A percentile compares a stretch with the other conserved stretches of the same genome.
phyloP scores from a whole-genome alignment of 805 yeast genomes.

The Metschnikowia anglica region DNA sequence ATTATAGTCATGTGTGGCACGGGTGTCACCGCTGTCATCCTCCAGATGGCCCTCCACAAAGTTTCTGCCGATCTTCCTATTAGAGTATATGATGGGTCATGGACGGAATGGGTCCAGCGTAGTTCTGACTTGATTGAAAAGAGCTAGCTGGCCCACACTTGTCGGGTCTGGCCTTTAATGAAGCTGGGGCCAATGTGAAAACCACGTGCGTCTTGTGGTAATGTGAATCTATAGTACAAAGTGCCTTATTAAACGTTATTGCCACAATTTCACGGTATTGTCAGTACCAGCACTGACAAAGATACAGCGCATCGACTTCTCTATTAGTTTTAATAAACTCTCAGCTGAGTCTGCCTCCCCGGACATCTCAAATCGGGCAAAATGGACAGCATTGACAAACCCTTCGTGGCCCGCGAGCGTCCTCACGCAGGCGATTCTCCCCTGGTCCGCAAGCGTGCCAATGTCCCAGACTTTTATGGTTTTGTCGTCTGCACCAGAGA shows the following conservation, averaged over 20 bases:
- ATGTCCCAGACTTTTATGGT: constrained; percentile 75
- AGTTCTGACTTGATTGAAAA: constrained; percentile 61
- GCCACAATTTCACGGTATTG: constrained; percentile 56
- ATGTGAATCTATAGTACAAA: neutral
- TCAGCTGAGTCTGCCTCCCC: constrained; percentile 16
- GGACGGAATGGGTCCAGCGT: constrained; percentile 85
- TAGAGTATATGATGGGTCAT: constrained; percentile 70
- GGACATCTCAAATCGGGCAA: constrained; percentile 45
- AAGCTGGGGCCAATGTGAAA: neutral
- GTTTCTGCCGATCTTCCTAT: constrained; percentile 38
- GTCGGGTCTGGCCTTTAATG: too few species aligned
- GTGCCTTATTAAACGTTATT: constrained; percentile 17
- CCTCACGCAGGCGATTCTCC: constrained; percentile 45
- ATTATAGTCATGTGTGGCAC: constrained; percentile 92
- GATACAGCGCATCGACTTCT: constrained; percentile 57
- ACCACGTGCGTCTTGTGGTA: neutral
- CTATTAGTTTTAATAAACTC: constrained; percentile 22
- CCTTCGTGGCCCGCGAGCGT: constrained; percentile 68
- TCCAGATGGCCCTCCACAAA: constrained; percentile 63
- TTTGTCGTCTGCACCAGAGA: constrained; percentile 79
- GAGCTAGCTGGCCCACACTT: constrained; percentile 3
- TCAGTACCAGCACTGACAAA: constrained; percentile 67
- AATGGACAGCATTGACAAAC: constrained; percentile 62
- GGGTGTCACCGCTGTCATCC: constrained; percentile 91
- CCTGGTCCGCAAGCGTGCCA: constrained; percentile 39